Percentiles rank a stretch among this genome's conserved stretches.
phyloP scores from a whole-genome alignment of 148 eudicot genomes.

The Selenicereus undatus region DNA sequence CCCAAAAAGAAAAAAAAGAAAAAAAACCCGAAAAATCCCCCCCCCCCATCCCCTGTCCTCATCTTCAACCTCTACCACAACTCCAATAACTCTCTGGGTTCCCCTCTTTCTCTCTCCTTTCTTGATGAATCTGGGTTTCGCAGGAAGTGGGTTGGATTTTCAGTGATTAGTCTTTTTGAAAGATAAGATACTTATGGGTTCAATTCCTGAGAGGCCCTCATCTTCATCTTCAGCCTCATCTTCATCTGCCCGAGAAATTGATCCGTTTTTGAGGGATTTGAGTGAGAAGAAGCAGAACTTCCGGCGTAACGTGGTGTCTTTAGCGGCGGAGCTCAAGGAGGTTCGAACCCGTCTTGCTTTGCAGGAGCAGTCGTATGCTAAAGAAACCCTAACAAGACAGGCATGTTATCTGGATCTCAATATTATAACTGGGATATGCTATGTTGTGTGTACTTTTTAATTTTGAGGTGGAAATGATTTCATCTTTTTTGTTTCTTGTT shows the following conservation, averaged over 20 bases:
- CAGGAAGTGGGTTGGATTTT: constrained; percentile 4
- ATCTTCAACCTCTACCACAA: background rate
- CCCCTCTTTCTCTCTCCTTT: background rate
- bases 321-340: constrained; percentile 90
- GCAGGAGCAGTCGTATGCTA: constrained; percentile 59
- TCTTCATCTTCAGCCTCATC: constrained; percentile 20
- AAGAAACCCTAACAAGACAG: constrained; percentile 78
- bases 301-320: constrained; percentile 65
- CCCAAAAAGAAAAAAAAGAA: background rate
- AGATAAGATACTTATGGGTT: constrained; percentile 16
- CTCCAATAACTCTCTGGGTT: background rate
- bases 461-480: constrained; percentile 34
- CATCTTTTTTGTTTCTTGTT: constrained; percentile 31
- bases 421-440: constrained; percentile 8
- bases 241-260: constrained; percentile 36
- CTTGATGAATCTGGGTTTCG: constrained; percentile 1
- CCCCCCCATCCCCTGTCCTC: background rate
- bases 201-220: constrained; percentile 28
- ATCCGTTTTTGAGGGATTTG: constrained; percentile 88
- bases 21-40: background rate
- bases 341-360: constrained; percentile 64
- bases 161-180: constrained; percentile 2
- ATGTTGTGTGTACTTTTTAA: background rate
- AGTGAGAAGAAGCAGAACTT: constrained; percentile 77
- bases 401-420: constrained; percentile 28